Evolutionary conservation across 805 yeast genomes (phyloP), one percentile per base, ranked within the genome.

Genomic region (Priceomyces castillae): DNA sequence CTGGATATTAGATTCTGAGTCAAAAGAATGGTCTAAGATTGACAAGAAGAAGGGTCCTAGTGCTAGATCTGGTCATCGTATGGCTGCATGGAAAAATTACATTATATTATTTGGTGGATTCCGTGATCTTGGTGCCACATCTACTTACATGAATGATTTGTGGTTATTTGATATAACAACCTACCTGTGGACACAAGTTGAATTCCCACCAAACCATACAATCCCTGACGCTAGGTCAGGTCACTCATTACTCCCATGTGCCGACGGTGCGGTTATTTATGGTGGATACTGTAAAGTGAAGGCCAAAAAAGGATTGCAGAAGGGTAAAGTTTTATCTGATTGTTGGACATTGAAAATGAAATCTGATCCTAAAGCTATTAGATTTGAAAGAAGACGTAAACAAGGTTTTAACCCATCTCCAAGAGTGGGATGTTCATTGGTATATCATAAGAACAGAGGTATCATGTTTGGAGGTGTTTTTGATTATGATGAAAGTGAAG

Each of bases 231-330:
- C 97, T 1, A 75, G 99, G 50, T 86, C 96, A 0, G 98, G 98
- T 1, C 98, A 92, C 61, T 86, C 96, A 1, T 73, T 92, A 37
- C 72, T 92, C 34, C 86, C 97, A 1, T 66, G 73, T 42, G 78
- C 78, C 2, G 96, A 86, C 14, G 97, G 97, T 34, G 90, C 89
- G 1, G 76, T 88, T 1, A 50, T 90, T 1, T 88, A 86, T 76
- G 99, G 99, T 51, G 99, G 99, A 11, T 92, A 92, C 59, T 82
- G 94, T 57, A 92, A 90, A 65, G 90, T 88, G 18, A 90, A 90
- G 62, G 95, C 96, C 9, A 82, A 82, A 30, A 87, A 86, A 60
- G 95, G 95, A 30, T 70, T 83, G 43, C 95, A 87, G 55, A 89
- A 89, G 67, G 98, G 99, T 40, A 92, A 92, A 56, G 87, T 88